Evolutionary conservation across 306 rosid species (phyloP).

Genomic region (Dryas octopetala): DNA sequence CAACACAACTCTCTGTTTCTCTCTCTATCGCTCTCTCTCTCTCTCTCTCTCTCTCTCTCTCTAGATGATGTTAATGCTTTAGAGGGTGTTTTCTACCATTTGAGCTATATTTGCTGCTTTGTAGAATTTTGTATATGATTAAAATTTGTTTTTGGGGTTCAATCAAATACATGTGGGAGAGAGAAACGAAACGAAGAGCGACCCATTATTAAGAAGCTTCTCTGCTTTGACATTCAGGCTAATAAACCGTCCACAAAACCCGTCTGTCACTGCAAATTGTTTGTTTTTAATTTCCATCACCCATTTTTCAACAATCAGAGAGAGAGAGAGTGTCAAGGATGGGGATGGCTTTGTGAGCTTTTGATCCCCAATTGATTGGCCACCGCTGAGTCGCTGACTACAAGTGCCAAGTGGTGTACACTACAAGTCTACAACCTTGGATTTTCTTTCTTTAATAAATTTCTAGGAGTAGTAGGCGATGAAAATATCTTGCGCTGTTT

Average conservation of each 20-base stretch:
- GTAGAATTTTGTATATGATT: neutral
- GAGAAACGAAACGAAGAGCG: neutral
- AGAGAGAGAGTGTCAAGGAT: neutral
- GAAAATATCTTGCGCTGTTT: neutral
- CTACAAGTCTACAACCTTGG: neutral
- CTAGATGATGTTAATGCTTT: neutral
- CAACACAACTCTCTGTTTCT: conserved; percentile 1
- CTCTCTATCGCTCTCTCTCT: conserved; percentile 16
- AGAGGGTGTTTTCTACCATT: neutral
- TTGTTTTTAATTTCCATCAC: conserved; percentile 22
- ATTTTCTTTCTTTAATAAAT: no score
- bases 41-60: conserved; percentile 22
- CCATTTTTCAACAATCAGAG: conserved; percentile 23
- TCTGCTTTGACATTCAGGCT: conserved; percentile 21
- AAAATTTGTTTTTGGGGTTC: neutral
- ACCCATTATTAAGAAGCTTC: conserved; percentile 2
- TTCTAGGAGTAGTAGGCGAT: neutral
- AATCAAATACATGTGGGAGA: conserved; percentile 23
- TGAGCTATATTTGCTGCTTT: conserved; percentile 4
- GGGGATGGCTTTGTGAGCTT: neutral
- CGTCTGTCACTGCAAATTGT: neutral
- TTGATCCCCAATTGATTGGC: neutral
- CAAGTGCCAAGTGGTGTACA: neutral
- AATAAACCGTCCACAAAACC: conserved; percentile 28
- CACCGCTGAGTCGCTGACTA: conserved; percentile 8